Conservation (phyloP, 2,329 filamentous ascomycete species). For the Epichloe gansuensis region DNA sequence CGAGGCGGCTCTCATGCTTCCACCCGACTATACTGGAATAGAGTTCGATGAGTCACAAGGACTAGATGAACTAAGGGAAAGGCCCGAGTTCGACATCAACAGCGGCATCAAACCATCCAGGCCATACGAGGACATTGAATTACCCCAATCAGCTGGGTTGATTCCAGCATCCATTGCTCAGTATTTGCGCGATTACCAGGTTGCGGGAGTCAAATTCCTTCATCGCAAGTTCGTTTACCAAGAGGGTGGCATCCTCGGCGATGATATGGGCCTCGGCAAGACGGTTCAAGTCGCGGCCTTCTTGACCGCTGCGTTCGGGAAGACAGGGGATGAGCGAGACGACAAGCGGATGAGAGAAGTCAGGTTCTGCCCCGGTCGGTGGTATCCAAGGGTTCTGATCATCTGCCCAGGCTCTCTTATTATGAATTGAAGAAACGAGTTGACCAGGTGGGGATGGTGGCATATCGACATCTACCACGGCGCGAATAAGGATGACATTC, state of each 20-base stretch:
- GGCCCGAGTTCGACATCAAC: conserved; percentile 49
- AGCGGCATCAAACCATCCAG: conserved; percentile 50
- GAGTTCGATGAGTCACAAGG: conserved; percentile 44
- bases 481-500: conserved; percentile 48
- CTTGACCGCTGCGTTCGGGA: conserved; percentile 81
- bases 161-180: conserved; percentile 85
- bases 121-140: conserved; percentile 59
- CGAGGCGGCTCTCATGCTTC: conserved; percentile 58
- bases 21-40: conserved; percentile 64
- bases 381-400: conserved; percentile 70
- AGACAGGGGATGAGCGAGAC: conserved; percentile 81
- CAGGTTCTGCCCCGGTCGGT: conserved; percentile 46
- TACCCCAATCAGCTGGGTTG: conserved; percentile 63
- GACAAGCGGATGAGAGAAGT: conserved; percentile 79
- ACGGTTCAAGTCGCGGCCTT: conserved; percentile 95
- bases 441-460: conserved; percentile 94
- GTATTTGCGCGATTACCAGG: conserved; percentile 83
- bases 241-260: conserved; percentile 77
- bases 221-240: conserved; percentile 86
- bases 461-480: conserved; percentile 75
- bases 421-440: conserved; percentile 79
- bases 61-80: conserved; percentile 39
- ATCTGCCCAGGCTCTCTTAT: conserved; percentile 83
- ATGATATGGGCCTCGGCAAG: conserved; percentile 97
- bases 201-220: conserved; percentile 72